Evolutionary conservation across 225 moss, liverwort and hornwort species (phyloP).

Genomic region (Climacium dendroides): DNA sequence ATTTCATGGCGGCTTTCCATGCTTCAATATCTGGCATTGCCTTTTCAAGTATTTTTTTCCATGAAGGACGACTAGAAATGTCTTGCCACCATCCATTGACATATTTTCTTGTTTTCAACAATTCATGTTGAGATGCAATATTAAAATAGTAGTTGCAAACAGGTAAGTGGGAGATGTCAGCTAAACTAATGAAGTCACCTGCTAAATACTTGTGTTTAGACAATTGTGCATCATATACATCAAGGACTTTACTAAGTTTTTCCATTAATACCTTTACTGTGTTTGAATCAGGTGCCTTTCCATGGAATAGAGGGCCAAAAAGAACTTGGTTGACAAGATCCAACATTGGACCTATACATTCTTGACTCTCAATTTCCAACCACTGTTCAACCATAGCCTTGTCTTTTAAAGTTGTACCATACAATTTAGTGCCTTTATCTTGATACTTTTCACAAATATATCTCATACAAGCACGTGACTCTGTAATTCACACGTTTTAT

Average conservation of each 20-base stretch:
- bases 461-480: slow-evolving; percentile 36
- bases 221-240: slow-evolving; percentile 34
- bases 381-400: slow-evolving; percentile 39
- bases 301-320: neutral
- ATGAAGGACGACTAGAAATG: slow-evolving; percentile 29
- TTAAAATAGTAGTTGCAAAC: slow-evolving; percentile 24
- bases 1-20: neutral
- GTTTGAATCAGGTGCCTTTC: neutral
- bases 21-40: neutral
- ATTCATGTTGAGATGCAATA: neutral
- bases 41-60: slow-evolving; percentile 23
- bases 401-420: slow-evolving; percentile 6
- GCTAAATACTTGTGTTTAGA: slow-evolving; percentile 39
- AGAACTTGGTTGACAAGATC: slow-evolving; percentile 7
- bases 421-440: slow-evolving; percentile 22
- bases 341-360: slow-evolving; percentile 1
- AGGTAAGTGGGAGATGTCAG: slow-evolving; percentile 36
- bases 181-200: slow-evolving; percentile 41
- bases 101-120: slow-evolving; percentile 15
- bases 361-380: slow-evolving; percentile 46
- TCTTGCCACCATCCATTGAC: slow-evolving; percentile 55
- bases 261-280: neutral
- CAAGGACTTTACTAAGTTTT: slow-evolving; percentile 19
- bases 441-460: slow-evolving; percentile 26
- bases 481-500: neutral